Conservation (phyloP, 129 eudicot species). For the Saussurea involucrata region DNA sequence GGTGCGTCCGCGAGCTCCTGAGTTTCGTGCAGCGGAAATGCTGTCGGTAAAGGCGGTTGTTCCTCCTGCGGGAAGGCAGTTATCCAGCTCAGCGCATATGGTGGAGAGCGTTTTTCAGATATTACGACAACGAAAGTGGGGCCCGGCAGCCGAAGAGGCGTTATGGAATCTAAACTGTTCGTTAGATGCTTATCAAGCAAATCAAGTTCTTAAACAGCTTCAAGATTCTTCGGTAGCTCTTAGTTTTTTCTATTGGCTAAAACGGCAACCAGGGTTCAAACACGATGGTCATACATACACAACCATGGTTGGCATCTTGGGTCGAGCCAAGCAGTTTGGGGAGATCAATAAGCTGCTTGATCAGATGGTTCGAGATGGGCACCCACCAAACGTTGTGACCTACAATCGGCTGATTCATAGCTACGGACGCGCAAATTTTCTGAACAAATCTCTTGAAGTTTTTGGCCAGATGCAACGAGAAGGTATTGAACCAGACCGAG, state of each 20-base stretch:
- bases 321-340: conserved; percentile 84
- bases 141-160: conserved; percentile 75
- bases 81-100: conserved; percentile 38
- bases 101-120: conserved; percentile 66
- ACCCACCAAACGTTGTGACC: conserved; percentile 88
- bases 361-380: conserved; percentile 83
- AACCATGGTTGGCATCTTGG: conserved; percentile 98
- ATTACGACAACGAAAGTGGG: conserved; percentile 67
- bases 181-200: conserved; percentile 87
- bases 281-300: conserved; percentile 96
- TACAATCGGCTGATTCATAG: conserved; percentile 95
- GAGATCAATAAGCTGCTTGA: conserved; percentile 67
- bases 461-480: conserved; percentile 71
- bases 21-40: conserved; percentile 22
- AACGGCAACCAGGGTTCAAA: conserved; percentile 67
- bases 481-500: conserved; percentile 91
- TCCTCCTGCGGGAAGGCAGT: conserved; percentile 45
- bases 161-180: conserved; percentile 58
- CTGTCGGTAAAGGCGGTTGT: conserved; percentile 31
- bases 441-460: conserved; percentile 73
- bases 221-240: conserved; percentile 75
- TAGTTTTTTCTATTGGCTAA: conserved; percentile 89
- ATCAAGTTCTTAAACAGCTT: conserved; percentile 89
- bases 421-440: conserved; percentile 89
- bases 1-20: conserved; percentile 43